Conservation (phyloP, 2,329 filamentous ascomycete genomes). For the Xylaria sp. region DNA sequence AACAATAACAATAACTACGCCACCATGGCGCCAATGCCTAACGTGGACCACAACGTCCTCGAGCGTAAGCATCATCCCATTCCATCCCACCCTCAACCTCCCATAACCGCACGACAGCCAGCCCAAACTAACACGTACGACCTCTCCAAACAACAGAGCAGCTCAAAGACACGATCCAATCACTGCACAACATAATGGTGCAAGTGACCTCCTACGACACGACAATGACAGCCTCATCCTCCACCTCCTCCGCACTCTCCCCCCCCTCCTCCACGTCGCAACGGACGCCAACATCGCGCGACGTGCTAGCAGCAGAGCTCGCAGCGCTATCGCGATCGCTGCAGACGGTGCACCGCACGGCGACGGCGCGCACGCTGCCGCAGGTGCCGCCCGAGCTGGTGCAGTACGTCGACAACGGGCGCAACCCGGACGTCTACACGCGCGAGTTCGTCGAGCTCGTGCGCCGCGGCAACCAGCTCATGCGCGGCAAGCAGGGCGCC, state of each 20-base stretch:
- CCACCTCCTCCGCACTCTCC: slow-evolving; percentile 9
- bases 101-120: not conserved
- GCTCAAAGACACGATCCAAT: slow-evolving; percentile 51
- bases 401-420: slow-evolving; percentile 75
- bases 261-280: slow-evolving; percentile 9
- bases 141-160: slow-evolving; percentile 42
- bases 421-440: slow-evolving; percentile 79
- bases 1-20: not conserved
- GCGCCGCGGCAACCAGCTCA: slow-evolving; percentile 71
- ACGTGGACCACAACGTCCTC: slow-evolving; percentile 32
- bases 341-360: slow-evolving; percentile 54
- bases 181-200: slow-evolving; percentile 57
- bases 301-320: slow-evolving; percentile 67
- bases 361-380: slow-evolving; percentile 58
- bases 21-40: slow-evolving; percentile 34
- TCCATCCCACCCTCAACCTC: not conserved
- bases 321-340: slow-evolving; percentile 54
- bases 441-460: slow-evolving; percentile 78
- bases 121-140: not conserved
- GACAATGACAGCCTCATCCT: slow-evolving; percentile 3
- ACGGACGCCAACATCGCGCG: slow-evolving; percentile 58
- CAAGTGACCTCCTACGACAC: slow-evolving; percentile 69
- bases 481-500: slow-evolving; percentile 71
- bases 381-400: slow-evolving; percentile 70
- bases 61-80: slow-evolving; percentile 31